Conservation (phyloP, 768 basidiomycete species). For the Kondoa malvinella region DNA sequence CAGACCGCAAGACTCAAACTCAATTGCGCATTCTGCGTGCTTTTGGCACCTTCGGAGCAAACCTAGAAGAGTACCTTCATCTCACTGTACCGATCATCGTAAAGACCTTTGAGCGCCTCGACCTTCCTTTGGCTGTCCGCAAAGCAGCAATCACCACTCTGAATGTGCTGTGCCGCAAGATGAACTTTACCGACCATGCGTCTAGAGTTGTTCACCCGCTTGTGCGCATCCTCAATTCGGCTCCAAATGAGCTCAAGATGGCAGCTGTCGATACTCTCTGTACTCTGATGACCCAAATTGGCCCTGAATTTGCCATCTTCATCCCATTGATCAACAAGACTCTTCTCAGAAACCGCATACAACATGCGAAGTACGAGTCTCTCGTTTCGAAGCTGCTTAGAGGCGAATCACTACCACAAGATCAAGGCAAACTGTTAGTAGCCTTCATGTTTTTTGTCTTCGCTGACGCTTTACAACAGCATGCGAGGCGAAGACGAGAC, state of each 20-base stretch:
- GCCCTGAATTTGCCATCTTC: constrained; percentile 92
- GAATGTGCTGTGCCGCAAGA: constrained; percentile 69
- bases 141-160: constrained; percentile 82
- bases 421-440: constrained; percentile 46
- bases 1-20: constrained; percentile 41
- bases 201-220: constrained; percentile 93
- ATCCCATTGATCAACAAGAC: constrained; percentile 95
- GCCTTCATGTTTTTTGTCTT: background rate
- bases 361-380: constrained; percentile 68
- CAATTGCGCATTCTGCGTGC: constrained; percentile 70
- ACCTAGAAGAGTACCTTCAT: constrained; percentile 94
- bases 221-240: constrained; percentile 58
- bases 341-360: constrained; percentile 55
- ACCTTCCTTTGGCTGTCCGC: constrained; percentile 54
- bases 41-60: constrained; percentile 82
- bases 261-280: constrained; percentile 86
- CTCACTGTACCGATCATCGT: constrained; percentile 90
- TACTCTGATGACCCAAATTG: constrained; percentile 77
- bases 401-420: constrained; percentile 69
- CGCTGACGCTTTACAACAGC: background rate
- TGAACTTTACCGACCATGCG: constrained; percentile 95
- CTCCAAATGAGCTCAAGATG: constrained; percentile 50
- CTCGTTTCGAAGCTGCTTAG: constrained; percentile 75
- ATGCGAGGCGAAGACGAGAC: constrained; percentile 22
- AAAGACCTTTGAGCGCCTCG: constrained; percentile 67